Conservation (phyloP, 352 stramenopile species). For the Halophytophthora polymorphica region DNA sequence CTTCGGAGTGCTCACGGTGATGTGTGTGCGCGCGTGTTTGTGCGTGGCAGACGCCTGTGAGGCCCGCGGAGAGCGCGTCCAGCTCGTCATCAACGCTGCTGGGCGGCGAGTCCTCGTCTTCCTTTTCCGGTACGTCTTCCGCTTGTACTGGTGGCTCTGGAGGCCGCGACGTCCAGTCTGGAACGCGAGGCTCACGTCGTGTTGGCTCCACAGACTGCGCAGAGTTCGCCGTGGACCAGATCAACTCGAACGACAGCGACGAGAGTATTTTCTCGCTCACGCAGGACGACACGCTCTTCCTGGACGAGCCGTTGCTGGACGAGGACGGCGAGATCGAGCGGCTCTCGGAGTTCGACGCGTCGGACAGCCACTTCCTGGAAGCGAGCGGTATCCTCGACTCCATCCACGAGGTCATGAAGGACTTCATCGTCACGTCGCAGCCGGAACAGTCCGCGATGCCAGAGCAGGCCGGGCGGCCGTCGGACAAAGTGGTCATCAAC, state of each 20-base stretch:
- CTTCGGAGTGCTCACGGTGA: neutral
- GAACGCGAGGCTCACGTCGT: neutral
- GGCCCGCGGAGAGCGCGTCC: conserved; percentile 16
- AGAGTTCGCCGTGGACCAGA: conserved; percentile 40
- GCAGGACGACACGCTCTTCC: conserved; percentile 39
- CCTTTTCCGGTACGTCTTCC: conserved; percentile 21
- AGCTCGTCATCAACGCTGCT: conserved; percentile 35
- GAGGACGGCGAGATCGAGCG: conserved; percentile 55
- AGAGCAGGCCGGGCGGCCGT: conserved; percentile 5
- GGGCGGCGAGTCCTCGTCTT: conserved; percentile 14
- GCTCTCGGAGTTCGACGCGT: conserved; percentile 72
- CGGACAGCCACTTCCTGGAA: conserved; percentile 70
- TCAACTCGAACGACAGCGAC: conserved; percentile 46
- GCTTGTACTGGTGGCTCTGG: neutral
- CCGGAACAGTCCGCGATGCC: conserved; percentile 24
- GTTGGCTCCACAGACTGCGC: conserved; percentile 13
- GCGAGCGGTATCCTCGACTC: conserved; percentile 77
- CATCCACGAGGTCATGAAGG: conserved; percentile 79
- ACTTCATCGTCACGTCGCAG: conserved; percentile 38
- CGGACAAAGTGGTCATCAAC: conserved; percentile 57
- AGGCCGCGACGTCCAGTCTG: neutral
- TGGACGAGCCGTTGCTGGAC: conserved; percentile 24
- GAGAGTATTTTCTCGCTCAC: conserved; percentile 55
- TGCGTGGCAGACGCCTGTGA: conserved; percentile 7
- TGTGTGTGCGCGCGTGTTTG: neutral